Conservation (phyloP, 2,329 filamentous ascomycete genomes). For the Pestalotiopsis sp. region DNA sequence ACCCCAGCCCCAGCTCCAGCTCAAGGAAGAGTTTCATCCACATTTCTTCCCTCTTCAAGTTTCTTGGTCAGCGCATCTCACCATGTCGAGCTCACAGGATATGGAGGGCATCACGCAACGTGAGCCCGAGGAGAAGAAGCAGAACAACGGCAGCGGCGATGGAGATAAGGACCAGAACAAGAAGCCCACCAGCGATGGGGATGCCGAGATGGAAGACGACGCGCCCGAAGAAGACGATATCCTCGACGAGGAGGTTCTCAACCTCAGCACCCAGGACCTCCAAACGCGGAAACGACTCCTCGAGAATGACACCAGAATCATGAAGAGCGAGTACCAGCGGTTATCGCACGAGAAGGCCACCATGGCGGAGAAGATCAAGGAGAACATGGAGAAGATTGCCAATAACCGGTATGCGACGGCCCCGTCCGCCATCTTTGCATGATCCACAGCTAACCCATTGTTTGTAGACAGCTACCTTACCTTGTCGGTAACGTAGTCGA, state of each 20-base stretch:
- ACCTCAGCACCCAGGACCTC: conserved; percentile 92
- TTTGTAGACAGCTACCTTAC: conserved; percentile 86
- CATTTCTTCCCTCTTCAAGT: conserved; percentile 13
- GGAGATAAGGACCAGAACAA: conserved; percentile 56
- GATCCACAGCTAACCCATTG: background rate
- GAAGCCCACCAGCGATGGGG: conserved; percentile 62
- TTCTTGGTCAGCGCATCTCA: conserved; percentile 6
- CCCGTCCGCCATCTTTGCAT: conserved; percentile 9
- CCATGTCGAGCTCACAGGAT: conserved; percentile 35
- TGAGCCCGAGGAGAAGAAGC: conserved; percentile 51
- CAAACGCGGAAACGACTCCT: conserved; percentile 86
- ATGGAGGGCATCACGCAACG: conserved; percentile 27
- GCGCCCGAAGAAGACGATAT: conserved; percentile 76
- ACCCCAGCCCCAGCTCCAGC: background rate
- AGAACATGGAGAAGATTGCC: conserved; percentile 98
- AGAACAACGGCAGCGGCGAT: conserved; percentile 54
- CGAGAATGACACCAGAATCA: conserved; percentile 97
- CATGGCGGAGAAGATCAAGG: conserved; percentile 99
- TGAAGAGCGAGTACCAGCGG: conserved; percentile 95
- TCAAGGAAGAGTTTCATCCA: background rate
- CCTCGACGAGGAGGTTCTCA: conserved; percentile 91
- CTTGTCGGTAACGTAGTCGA: conserved; percentile 98
- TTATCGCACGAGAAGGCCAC: conserved; percentile 92
- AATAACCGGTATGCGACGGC: conserved; percentile 79
- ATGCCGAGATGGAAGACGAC: conserved; percentile 91